Evolutionary conservation across 129 eudicot species (phyloP).

Genomic region (Flaveria ramosissima): DNA sequence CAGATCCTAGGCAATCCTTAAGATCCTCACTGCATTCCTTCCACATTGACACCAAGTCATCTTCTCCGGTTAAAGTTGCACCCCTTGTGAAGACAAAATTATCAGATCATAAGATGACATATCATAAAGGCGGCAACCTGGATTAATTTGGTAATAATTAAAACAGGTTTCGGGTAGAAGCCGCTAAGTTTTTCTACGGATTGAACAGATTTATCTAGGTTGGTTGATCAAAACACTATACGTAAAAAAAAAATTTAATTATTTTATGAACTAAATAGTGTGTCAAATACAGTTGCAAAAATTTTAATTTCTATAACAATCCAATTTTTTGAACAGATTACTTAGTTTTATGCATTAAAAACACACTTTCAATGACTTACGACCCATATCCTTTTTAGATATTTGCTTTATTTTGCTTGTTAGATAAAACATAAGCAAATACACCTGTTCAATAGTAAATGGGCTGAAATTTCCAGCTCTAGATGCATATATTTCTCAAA

Average conservation of each 20-base stretch:
- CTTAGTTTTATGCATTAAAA: background rate
- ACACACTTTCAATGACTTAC: background rate
- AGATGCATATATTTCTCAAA: conserved; percentile 19
- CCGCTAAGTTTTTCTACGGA: background rate
- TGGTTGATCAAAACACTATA: background rate
- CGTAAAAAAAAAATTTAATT: background rate
- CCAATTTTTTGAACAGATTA: background rate
- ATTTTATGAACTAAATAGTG: background rate
- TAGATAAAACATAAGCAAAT: background rate
- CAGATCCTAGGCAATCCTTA: conserved; percentile 72
- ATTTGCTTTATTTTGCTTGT: background rate
- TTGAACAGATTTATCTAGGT: background rate
- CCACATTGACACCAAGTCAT: conserved; percentile 61
- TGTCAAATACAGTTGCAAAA: conserved; percentile 10
- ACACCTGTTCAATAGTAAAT: background rate
- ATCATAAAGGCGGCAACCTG: background rate
- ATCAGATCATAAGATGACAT: conserved; percentile 7
- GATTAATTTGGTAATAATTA: background rate
- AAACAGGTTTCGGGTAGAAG: background rate
- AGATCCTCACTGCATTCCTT: conserved; percentile 64
- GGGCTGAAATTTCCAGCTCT: conserved; percentile 8
- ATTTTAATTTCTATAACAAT: background rate
- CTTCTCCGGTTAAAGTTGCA: conserved; percentile 58
- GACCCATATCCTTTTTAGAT: background rate
- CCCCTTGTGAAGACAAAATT: conserved; percentile 50